These are phyloP conservation scores for Primulina tabacum DNA, from an alignment of 257 asterid species.

Conservation along the genomic window DNA sequence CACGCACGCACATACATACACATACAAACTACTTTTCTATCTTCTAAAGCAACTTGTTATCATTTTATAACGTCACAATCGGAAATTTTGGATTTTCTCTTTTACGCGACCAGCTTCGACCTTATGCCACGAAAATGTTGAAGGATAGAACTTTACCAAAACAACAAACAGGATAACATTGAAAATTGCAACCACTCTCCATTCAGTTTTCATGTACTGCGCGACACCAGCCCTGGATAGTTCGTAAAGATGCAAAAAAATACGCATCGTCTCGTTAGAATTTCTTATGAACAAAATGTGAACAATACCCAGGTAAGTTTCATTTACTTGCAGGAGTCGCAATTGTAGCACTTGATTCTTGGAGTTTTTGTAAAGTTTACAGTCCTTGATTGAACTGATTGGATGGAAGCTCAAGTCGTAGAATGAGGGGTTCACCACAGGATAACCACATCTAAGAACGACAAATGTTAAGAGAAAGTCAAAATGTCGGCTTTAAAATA, in stretches of 20 bases:
- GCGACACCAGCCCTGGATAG: slow-evolving; percentile 90
- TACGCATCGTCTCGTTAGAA: slow-evolving; percentile 15
- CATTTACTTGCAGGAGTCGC: slow-evolving; percentile 93
- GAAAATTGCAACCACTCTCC: slow-evolving; percentile 93
- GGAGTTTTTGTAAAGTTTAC: slow-evolving; percentile 77
- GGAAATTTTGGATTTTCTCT: neutral
- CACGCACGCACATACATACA: no score
- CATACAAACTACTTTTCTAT: neutral
- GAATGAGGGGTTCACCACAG: slow-evolving; percentile 73
- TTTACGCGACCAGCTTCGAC: neutral
- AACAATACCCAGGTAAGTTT: slow-evolving; percentile 2
- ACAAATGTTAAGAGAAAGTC: neutral
- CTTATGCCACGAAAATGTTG: neutral
- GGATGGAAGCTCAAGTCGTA: slow-evolving; percentile 85
- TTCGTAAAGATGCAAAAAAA: slow-evolving; percentile 14
- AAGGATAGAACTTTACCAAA: slow-evolving; percentile 48
- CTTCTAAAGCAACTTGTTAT: neutral
- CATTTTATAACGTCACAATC: neutral
- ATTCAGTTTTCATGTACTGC: slow-evolving; percentile 89
- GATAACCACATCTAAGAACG: slow-evolving; percentile 75
- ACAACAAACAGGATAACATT: slow-evolving; percentile 68
- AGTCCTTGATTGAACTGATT: slow-evolving; percentile 63
- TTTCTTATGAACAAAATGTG: slow-evolving; percentile 8
- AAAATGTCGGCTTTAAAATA: neutral
- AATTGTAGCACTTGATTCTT: slow-evolving; percentile 72